A percentile compares a stretch with the other conserved stretches of the same genome.
Evolutionary conservation across 2,329 filamentous ascomycete genomes (phyloP).

Genomic region (Cucurbitaria berberidis): DNA sequence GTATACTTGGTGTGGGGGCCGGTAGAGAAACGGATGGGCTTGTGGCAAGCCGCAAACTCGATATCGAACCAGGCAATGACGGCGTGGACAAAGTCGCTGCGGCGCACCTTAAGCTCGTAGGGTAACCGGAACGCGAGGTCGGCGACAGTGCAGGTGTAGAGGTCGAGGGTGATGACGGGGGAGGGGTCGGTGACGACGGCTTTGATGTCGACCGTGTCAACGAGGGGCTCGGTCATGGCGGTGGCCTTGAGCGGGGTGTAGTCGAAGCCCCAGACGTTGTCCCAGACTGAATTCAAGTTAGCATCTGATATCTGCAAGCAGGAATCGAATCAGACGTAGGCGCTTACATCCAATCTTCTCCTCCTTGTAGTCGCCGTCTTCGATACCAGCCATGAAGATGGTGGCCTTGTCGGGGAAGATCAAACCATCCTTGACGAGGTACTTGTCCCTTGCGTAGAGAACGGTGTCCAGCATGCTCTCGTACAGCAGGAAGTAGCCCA

Average conservation of each 20-base stretch:
- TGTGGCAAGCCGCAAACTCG: slow-evolving; percentile 97
- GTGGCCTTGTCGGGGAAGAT: slow-evolving; percentile 99
- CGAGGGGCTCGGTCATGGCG: slow-evolving; percentile 91
- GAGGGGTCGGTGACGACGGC: slow-evolving; percentile 93
- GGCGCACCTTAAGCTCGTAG: slow-evolving; percentile 77
- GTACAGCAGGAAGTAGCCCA: slow-evolving; percentile 99
- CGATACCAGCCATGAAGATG: slow-evolving; percentile 95
- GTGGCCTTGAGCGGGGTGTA: slow-evolving; percentile 93
- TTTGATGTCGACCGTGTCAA: slow-evolving; percentile 97
- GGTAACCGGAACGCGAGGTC: slow-evolving; percentile 84
- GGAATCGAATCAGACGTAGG: not conserved
- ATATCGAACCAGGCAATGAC: slow-evolving; percentile 99
- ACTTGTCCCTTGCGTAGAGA: slow-evolving; percentile 92
- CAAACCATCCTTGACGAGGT: slow-evolving; percentile 82
- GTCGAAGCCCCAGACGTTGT: slow-evolving; percentile 98
- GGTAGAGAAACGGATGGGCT: slow-evolving; percentile 94
- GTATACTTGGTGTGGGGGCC: slow-evolving; percentile 99
- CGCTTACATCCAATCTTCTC: slow-evolving; percentile 94
- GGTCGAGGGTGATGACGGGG: slow-evolving; percentile 83
- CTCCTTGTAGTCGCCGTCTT: slow-evolving; percentile 99
- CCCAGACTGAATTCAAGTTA: slow-evolving; percentile 76
- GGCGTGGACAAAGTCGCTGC: slow-evolving; percentile 94
- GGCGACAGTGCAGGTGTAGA: slow-evolving; percentile 83
- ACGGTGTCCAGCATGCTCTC: slow-evolving; percentile 99
- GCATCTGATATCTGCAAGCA: not conserved